Evolutionary conservation across 805 yeast genomes (phyloP), one percentile per base, ranked within the genome.

Genomic region (Lipomyces anomalus): DNA sequence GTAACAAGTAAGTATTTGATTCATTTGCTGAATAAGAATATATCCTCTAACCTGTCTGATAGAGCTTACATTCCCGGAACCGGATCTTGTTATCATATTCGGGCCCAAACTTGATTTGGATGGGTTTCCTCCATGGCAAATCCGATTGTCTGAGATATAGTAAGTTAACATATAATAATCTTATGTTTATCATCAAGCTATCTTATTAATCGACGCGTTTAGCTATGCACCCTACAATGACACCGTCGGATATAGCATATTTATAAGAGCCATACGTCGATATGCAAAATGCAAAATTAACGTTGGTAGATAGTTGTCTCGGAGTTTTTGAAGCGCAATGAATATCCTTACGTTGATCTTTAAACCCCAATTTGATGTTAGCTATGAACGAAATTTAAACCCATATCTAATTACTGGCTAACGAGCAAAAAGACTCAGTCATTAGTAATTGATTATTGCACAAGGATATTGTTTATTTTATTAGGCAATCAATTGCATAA

Each of bases 51-150:
- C 17, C 42, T 9, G 9, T 7, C 41, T 13, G 50, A 70, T 71
- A 32, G 85, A 79, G 56, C 69, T 87, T 43, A 92, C 88, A 13
- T 92, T 95, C 1, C 73, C 72, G n/a, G 98, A 92, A 62, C 97
- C 98, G 0, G 98, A 92, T 62, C 72, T 92, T 52, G 69, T 92
- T 39, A 70, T 92, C 24, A 67, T 84, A 43, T 92, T 90, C 63
- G 87, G 87, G 18, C 95, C 97, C n/a, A 71, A 73, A 9, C 70
- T 92, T 52, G 95, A 88, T 62, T 73, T 92, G 40, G 95, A 88
- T 65, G 97, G 95, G 16, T 92, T 81, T 64, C 97, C 97, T 18
- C 98, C 98, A 23, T 92, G 98, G 98, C 97, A 90, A 61, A 78
- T 87, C 29, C 76, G 98, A 52, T 74, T 94, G 43, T 77, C 88